Evolutionary conservation across 257 asterid species (phyloP), one percentile per base, ranked within the genome.

Genomic region (Ilex aquifolium): DNA sequence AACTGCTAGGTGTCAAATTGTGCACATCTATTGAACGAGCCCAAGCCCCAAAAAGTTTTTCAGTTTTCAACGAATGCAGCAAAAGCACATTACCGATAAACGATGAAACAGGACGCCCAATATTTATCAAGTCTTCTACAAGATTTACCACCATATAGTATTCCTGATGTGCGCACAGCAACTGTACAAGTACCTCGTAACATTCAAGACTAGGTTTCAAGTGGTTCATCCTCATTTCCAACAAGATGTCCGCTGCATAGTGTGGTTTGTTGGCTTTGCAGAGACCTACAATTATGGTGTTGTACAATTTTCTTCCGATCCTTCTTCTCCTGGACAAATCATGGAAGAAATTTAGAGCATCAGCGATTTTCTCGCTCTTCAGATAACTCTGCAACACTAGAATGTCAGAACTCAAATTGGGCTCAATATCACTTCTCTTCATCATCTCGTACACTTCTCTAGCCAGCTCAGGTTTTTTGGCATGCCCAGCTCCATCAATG

Each of bases 401-500:
- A 59, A 82, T 65, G 70, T 77, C 78, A 60, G 88, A 73, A 9
- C 29, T 69, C 60, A 74, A 42, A 65, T 44, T 59, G 50, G 88
- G 86, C 56, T 1, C 10, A 15, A 77, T 31, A 51, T 83, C 88
- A 66, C 53, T 63, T 49, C 67, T 70, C 60, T 13, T 65, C 94
- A 92, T 87, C 76, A 76, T 77, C 66, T 72, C 74, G 60, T 87
- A 83, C 30, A 81, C 86, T 65, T 73, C 77, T 67, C 39, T 62
- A 53, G 97, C 93, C 63, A 85, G 72, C 21, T 82, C 86, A 57
- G 83, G 84, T 66, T 70, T 87, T 63, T 69, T 67, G 3, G 97
- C 95, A 70, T 70, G 85, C 55, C 94, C 95, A 42, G 97, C 97
- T 57, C 91, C 99, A 68, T 77, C 90, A 64, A 92, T 85, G 83